Base-by-base conservation (phyloP, 1,284 basidiomycete genomes). In the Leccinum insolens region DNA sequence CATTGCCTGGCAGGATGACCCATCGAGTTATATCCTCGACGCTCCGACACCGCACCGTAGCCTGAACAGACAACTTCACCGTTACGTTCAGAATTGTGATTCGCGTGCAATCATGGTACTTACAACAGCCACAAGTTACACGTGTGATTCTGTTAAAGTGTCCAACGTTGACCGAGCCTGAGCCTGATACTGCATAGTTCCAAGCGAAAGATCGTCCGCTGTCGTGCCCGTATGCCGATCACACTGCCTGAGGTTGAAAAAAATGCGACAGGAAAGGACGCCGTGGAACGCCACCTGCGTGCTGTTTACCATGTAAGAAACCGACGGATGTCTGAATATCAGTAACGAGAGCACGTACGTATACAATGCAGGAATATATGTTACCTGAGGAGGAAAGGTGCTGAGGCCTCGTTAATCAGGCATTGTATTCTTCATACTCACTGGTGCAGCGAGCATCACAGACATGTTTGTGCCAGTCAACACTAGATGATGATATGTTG, bases 361-460 rank as follows among this genome's bases (percentile, higher is more conserved):
- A 63, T 78, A 67, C 31, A 76, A 62, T 15, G 72, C 67, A 4
- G 75, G 52, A n/a, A 69, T 66, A n/a, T 71, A 76, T 22, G 65
- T 15, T 3, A 76, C 6, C 77, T 77, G n/a, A 49, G 4, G n/a
- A 55, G 5, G 46, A 22, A 22, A n/a, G 1, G 46, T 15, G 15
- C 15, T 25, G 7, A 14, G 34, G 8, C 11, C n/a, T 49, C 31
- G 31, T 9, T 11, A 20, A n/a, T 11, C 15, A 41, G 41, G 41
- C 41, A 15, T 41, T 20, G 46, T 9, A 20, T 49, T 49, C 8
- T 49, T 9, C 46, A 20, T 9, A 49, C 46, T 49, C n/a, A 49
- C 46, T 20, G 46, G 46, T n/a, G 46, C 46, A 49, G 9, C 46
- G 11, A 49, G 46, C 5, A 20, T 11, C 17, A 49, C n/a, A 20